phyloP scores from a whole-genome alignment of 441 rosid genomes.

The Mallotus japonicus region DNA sequence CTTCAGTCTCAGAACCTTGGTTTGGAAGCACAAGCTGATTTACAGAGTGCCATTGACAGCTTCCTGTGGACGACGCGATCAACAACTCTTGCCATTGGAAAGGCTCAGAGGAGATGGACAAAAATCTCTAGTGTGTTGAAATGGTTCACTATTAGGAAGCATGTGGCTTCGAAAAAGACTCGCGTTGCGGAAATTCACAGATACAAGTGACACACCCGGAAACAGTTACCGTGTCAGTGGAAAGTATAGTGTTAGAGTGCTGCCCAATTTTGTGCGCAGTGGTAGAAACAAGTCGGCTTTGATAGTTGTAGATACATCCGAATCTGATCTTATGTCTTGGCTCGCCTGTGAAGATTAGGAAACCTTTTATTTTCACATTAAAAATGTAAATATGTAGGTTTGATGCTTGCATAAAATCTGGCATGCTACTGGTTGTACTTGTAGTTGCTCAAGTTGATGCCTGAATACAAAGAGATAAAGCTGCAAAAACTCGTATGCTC shows the following conservation, averaged over 20 bases:
- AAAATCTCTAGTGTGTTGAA: constrained; percentile 75
- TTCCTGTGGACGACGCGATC: constrained; percentile 42
- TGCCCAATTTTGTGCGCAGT: constrained; percentile 31
- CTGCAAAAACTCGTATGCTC: constrained; percentile 4
- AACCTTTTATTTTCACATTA: not conserved
- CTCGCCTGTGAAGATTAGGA: constrained; percentile 14
- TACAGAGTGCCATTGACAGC: constrained; percentile 53
- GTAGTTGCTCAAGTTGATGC: constrained; percentile 8
- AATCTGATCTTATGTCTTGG: constrained; percentile 12
- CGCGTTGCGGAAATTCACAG: constrained; percentile 28
- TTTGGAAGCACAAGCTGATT: constrained; percentile 56
- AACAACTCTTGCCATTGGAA: constrained; percentile 31
- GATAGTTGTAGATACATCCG: constrained; percentile 13
- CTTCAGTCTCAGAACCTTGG: constrained; percentile 41
- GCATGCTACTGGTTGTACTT: constrained; percentile 10
- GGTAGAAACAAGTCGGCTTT: constrained; percentile 18
- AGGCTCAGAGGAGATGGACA: constrained; percentile 84
- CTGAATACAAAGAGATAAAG: constrained; percentile 1
- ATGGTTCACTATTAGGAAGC: constrained; percentile 67
- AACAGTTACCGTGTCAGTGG: not conserved
- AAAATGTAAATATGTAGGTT: constrained; percentile 25
- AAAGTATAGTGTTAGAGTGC: constrained; percentile 17
- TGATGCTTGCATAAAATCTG: constrained; percentile 10
- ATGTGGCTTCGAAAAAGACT: constrained; percentile 44
- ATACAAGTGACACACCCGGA: constrained; percentile 23